phyloP scores from a whole-genome alignment of 2,329 filamentous ascomycete genomes.

The Alternaria atra region DNA sequence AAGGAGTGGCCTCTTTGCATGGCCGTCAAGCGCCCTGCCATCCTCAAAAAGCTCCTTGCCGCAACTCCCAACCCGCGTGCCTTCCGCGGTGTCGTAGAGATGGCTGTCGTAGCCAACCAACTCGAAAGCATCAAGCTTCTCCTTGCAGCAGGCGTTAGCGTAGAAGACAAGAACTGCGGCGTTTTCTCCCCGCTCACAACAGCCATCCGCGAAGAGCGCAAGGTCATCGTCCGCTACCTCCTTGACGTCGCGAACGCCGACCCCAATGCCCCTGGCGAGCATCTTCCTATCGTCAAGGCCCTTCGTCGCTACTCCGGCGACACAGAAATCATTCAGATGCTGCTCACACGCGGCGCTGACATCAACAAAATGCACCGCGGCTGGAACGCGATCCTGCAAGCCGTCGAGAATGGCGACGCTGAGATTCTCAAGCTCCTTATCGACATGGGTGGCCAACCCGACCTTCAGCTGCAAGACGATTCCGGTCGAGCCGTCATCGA shows the following conservation, averaged over 20 bases:
- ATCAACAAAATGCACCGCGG: conserved; percentile 65
- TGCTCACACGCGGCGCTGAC: conserved; percentile 71
- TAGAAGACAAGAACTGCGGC: conserved; percentile 76
- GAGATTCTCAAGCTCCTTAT: conserved; percentile 46
- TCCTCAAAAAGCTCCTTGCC: conserved; percentile 66
- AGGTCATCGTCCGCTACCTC: conserved; percentile 68
- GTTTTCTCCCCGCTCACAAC: conserved; percentile 76
- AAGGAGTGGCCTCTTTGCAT: conserved; percentile 77
- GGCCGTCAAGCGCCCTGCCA: conserved; percentile 68
- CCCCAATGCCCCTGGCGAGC: conserved; percentile 73
- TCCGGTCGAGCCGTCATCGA: conserved; percentile 42
- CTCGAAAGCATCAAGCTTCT: conserved; percentile 73
- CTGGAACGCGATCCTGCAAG: conserved; percentile 48
- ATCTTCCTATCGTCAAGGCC: conserved; percentile 75
- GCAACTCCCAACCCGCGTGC: conserved; percentile 67
- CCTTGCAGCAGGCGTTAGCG: conserved; percentile 69
- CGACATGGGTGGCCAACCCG: conserved; percentile 42
- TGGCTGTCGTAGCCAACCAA: conserved; percentile 72
- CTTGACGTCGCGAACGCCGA: conserved; percentile 70
- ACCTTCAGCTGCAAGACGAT: conserved; percentile 44
- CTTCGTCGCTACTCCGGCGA: conserved; percentile 69
- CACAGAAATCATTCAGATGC: conserved; percentile 68
- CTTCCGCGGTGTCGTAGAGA: conserved; percentile 73
- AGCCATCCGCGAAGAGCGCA: conserved; percentile 70
- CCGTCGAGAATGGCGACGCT: conserved; percentile 48